Conservation (phyloP, 116 monocot genomes). For the Zostera marina region DNA sequence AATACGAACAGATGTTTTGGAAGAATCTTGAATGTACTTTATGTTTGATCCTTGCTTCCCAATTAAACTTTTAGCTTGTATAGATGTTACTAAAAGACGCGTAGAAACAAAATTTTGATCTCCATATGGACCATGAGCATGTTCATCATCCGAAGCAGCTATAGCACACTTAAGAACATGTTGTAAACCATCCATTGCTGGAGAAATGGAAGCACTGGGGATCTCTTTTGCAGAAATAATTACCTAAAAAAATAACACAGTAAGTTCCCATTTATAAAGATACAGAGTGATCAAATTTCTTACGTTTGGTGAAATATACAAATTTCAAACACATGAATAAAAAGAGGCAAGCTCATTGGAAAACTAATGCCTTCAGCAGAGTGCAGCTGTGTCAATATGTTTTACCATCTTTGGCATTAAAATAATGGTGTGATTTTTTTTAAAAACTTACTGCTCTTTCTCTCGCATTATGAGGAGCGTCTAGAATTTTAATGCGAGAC, state of each 20-base stretch:
- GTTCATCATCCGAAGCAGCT: conserved; percentile 47
- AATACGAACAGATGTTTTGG: conserved; percentile 51
- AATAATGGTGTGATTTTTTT: background rate
- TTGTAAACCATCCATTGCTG: conserved; percentile 83
- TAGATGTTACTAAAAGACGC: conserved; percentile 52
- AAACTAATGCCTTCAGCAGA: too few species aligned
- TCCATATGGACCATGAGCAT: conserved; percentile 13
- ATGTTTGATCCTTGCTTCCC: conserved; percentile 85
- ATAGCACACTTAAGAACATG: conserved; percentile 60
- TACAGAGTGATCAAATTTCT: background rate
- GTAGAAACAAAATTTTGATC: conserved; percentile 20
- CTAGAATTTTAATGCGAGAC: conserved; percentile 68
- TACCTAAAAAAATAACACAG: conserved; percentile 31
- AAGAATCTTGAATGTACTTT: conserved; percentile 78
- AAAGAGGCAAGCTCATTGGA: too few species aligned
- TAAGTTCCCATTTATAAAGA: conserved; percentile 1
- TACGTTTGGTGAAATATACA: background rate
- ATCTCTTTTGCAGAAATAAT: conserved; percentile 88
- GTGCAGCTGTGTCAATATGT: too few species aligned
- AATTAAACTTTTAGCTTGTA: conserved; percentile 77
- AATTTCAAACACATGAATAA: background rate
- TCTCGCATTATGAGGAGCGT: conserved; percentile 35
- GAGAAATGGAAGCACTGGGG: conserved; percentile 44
- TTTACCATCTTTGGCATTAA: background rate
- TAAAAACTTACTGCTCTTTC: conserved; percentile 59